Base-by-base conservation (phyloP, 2,329 filamentous ascomycete genomes). In the Pseudopyricularia javanii region DNA sequence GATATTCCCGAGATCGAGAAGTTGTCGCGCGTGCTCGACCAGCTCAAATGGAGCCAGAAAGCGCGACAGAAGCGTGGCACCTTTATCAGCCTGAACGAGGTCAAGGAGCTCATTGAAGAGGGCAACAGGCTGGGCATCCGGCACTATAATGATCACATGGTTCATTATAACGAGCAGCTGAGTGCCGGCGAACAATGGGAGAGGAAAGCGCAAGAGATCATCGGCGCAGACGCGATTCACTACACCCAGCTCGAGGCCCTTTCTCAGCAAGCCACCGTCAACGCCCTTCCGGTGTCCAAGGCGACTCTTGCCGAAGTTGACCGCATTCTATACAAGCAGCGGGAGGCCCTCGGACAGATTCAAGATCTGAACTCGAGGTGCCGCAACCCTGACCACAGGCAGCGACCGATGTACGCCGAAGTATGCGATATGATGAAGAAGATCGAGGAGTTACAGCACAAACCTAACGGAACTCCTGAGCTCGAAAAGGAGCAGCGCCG, bases 191-290 rank as follows among this genome's bases (percentile, higher is more conserved):
- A 90, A 62, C 75, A 87, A 47, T 98, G 93, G 93, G 93, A 97
- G 70, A 76, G 81, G 49, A 97, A 96, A 67, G 91, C 90, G 2
- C 86, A 87, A 61, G 91, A 98, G 65, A 75, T 98, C 52, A 94
- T 97, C 70, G 79, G 83, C n/a, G 90, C 90, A 8, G 91, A 97
- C 62, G 77, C 85, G 43, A 85, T 97, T 11, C 90, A 97, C 68
- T 97, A 95, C 62, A 88, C 91, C 52, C 93, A 98, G 64, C 79
- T 98, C 1, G 93, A 97, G 66, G 89, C 91, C 0, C 74, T 98
- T 6, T 94, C 90, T 1, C 80, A 82, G 50, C 91, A 97, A 69
- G 91, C 91, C 1, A 71, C 76, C 54, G 74, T 65, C 28, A 77
- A 82, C 33, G 77, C 78, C 5, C 74, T 96, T 17, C 91, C 93